Evolutionary conservation across 78 protist species (phyloP).

Genomic region (Protostelium mycophagum): DNA sequence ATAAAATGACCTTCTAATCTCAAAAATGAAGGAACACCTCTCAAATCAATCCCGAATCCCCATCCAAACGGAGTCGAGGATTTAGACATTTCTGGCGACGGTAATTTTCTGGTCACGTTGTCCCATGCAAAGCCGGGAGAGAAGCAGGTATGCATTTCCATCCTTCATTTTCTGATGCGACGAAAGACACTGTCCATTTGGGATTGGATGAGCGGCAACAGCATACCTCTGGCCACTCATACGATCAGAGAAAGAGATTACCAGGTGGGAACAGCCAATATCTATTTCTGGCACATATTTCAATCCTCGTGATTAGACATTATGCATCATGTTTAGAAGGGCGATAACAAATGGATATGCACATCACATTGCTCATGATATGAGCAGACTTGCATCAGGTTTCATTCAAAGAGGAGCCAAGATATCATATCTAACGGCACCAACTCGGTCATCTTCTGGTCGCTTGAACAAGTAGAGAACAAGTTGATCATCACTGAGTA

Average conservation of each 20-base stretch:
- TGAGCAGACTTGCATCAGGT: slow-evolving; percentile 23
- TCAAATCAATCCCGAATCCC: neutral
- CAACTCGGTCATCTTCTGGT: slow-evolving; percentile 53
- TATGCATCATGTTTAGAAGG: too few relatives aligned
- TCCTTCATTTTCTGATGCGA: neutral
- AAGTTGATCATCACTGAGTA: neutral
- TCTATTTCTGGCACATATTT: too few relatives aligned
- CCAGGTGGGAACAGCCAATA: too few relatives aligned
- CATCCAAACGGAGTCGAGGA: neutral
- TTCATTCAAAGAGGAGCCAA: slow-evolving; percentile 4
- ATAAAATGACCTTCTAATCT: neutral
- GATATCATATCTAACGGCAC: slow-evolving; percentile 50
- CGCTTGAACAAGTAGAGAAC: neutral
- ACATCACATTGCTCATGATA: neutral
- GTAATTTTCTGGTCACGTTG: neutral
- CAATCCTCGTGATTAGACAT: too few relatives aligned
- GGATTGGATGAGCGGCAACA: neutral
- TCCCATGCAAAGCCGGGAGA: neutral
- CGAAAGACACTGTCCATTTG: neutral
- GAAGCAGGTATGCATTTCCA: neutral
- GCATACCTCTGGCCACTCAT: neutral
- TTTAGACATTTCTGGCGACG: neutral
- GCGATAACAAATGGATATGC: too few relatives aligned
- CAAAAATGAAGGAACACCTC: neutral
- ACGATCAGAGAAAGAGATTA: neutral